phyloP scores from a whole-genome alignment of 1,139 yeast species.

The Sugiyamaella japonica region DNA sequence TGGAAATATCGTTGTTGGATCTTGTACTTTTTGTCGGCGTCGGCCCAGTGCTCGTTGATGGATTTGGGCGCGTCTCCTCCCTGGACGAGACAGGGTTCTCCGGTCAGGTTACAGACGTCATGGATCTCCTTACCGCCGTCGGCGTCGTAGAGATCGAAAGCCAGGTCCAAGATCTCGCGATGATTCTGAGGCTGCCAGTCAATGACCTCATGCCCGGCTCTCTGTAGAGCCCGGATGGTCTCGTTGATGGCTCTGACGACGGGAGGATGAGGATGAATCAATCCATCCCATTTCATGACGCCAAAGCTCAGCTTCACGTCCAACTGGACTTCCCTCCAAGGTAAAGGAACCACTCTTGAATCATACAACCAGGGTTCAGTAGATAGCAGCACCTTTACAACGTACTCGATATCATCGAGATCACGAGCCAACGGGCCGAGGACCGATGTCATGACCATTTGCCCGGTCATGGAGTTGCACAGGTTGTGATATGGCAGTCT shows the following conservation, averaged over 20 bases:
- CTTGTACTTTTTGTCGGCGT: constrained; percentile 5
- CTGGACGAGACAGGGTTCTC: background rate
- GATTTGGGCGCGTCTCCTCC: background rate
- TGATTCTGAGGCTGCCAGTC: constrained; percentile 37
- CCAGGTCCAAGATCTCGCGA: background rate
- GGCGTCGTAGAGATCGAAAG: constrained; percentile 3
- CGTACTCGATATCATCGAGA: constrained; percentile 59
- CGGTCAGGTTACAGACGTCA: background rate
- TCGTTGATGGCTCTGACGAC: constrained; percentile 10
- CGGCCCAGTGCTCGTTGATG: constrained; percentile 5
- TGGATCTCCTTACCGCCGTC: constrained; percentile 1
- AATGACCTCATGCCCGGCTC: constrained; percentile 46
- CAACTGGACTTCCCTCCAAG: constrained; percentile 6
- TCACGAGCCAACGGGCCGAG: constrained; percentile 52
- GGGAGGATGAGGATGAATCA: constrained; percentile 21
- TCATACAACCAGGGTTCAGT: constrained; percentile 60
- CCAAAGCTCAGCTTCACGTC: constrained; percentile 21
- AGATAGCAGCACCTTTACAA: constrained; percentile 53
- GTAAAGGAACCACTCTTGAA: constrained; percentile 34
- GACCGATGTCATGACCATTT: constrained; percentile 42
- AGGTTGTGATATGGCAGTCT: constrained; percentile 44
- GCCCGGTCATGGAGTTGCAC: constrained; percentile 15
- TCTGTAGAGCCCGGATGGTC: constrained; percentile 26
- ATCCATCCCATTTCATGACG: constrained; percentile 22
- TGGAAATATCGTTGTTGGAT: constrained; percentile 9